Base-by-base conservation (phyloP, 176 grass and related monocot species). In the Oryza meyeriana region DNA sequence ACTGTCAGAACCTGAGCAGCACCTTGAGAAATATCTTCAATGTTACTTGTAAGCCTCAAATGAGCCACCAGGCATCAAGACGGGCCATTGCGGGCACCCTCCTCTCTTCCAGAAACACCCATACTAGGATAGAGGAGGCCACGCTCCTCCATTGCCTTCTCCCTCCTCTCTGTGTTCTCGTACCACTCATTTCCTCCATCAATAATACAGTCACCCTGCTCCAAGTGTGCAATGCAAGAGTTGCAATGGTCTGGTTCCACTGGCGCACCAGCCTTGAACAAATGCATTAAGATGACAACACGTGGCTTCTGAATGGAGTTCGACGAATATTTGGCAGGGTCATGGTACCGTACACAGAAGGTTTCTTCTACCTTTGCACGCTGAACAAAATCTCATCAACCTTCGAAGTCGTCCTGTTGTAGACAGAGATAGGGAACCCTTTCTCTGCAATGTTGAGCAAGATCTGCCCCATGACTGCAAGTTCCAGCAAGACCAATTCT, bases 141-240 rank as follows among this genome's bases (percentile, higher is more conserved):
- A n/a, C 86, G 87, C 78, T 86, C 89, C 57, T 84, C 85, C 90
- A 88, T 86, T 0, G 68, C 93, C 85, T 94, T 92, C 87, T 94
- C 93, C 78, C 93, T 89, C 93, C 93, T 95, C 62, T 95, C 93
- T 0, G 93, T 95, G 90, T 92, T 95, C 85, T 95, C 93, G 1
- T 95, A 95, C 93, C 93, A 95, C 20, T 95, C 93, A 2, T 95
- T 95, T 28, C 93, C 93, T 70, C 93, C 93, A 10, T 95, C 93
- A 7, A 95, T 74, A 50, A 95, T 95, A 40, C 93, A 95, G 14
- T 92, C 93, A 3, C 93, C 93, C 74, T 81, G 78, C 65, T 95
- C 93, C 87, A 95, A 48, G 81, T 95, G 90, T 1, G 90, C 90
- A n/a, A n/a, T 0, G 93, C 83, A 0, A 95, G 93, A 0, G 93